Evolutionary conservation across 306 rosid genomes (phyloP).

Genomic region (peach (Prunus persica)): DNA sequence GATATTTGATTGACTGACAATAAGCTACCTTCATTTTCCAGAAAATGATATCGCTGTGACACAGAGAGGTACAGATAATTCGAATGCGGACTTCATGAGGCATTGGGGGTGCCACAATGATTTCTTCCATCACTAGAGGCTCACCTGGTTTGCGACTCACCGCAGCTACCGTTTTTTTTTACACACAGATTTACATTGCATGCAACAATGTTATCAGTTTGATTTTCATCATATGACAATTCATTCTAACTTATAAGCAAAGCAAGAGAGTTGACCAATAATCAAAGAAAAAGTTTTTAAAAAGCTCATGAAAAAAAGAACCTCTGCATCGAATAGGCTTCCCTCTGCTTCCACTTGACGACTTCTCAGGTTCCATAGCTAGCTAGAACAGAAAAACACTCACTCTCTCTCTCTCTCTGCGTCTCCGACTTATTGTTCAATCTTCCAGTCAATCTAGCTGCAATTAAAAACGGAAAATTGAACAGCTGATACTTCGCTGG

Average conservation of each 20-base stretch:
- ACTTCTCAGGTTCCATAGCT: constrained; percentile 42
- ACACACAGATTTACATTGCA: neutral
- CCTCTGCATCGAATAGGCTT: constrained; percentile 72
- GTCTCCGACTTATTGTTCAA: too few species aligned
- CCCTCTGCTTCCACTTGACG: constrained; percentile 30
- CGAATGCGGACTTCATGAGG: constrained; percentile 66
- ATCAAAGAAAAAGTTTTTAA: neutral
- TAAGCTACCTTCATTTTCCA: constrained; percentile 66
- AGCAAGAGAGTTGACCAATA: neutral
- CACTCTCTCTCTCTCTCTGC: neutral
- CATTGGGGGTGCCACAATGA: constrained; percentile 80
- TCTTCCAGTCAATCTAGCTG: too few species aligned
- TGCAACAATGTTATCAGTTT: neutral
- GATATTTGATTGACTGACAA: neutral
- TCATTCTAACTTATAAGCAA: neutral
- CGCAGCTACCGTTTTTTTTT: constrained; percentile 46
- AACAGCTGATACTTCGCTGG: too few species aligned
- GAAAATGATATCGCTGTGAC: constrained; percentile 71
- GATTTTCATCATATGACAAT: too few species aligned
- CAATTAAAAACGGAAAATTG: too few species aligned
- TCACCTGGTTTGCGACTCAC: constrained; percentile 60
- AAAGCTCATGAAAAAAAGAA: neutral
- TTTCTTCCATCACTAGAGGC: constrained; percentile 63
- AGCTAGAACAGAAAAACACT: neutral
- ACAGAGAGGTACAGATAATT: constrained; percentile 66